A percentile compares a stretch with the other conserved stretches of the same genome.
phyloP scores from a whole-genome alignment of 2,329 filamentous ascomycete species.

The Paracoccidioides brasiliensis region DNA sequence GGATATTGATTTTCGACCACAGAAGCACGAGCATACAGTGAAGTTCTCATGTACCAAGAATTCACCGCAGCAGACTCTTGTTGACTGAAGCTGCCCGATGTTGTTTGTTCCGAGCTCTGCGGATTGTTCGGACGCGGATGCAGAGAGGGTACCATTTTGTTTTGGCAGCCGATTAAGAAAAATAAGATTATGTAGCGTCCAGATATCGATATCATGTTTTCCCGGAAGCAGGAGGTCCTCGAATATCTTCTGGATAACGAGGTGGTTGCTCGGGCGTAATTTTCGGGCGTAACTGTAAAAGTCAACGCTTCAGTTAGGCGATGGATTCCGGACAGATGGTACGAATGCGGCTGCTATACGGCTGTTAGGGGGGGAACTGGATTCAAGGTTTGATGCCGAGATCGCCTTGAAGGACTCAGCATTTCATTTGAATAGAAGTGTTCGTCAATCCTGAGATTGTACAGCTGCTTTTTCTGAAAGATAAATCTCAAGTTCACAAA shows the following conservation, averaged over 20 bases:
- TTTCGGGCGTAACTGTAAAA: constrained; percentile 1
- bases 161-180: neutral
- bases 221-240: neutral
- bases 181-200: constrained; percentile 1
- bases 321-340: neutral
- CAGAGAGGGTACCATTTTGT: constrained; percentile 1
- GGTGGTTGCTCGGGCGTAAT: constrained; percentile 5
- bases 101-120: constrained; percentile 2
- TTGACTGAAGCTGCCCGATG: constrained; percentile 1
- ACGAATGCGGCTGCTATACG: neutral
- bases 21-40: constrained; percentile 4
- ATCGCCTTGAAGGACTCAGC: too few species aligned
- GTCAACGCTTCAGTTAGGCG: neutral
- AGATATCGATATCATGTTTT: constrained; percentile 2
- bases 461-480: too few species aligned
- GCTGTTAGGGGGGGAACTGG: too few species aligned
- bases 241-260: constrained; percentile 4
- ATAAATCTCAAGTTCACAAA: too few species aligned
- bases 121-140: neutral
- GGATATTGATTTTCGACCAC: constrained; percentile 5
- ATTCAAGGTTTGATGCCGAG: too few species aligned
- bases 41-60: constrained; percentile 3
- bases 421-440: too few species aligned
- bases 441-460: too few species aligned
- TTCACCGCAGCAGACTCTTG: constrained; percentile 2